Base-by-base conservation (phyloP, 2,329 filamentous ascomycete genomes). In the Arthrobotrys musiformis region DNA sequence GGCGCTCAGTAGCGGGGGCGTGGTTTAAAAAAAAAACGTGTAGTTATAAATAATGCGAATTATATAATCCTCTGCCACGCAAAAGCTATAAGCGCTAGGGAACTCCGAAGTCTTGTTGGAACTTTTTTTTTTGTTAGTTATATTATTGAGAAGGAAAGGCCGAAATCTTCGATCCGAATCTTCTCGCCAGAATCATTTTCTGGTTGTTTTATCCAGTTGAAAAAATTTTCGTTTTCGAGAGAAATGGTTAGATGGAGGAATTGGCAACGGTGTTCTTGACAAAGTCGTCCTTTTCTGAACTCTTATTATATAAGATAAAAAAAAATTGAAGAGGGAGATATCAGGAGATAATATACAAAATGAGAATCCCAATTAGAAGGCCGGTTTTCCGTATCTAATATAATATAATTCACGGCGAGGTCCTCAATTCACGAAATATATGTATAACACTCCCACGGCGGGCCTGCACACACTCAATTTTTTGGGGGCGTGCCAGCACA, bases 181-280 rank as follows among this genome's bases (percentile, higher is more conserved):
- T 64, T 67, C 61, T 67, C 40, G 35, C 69, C 37, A 73, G 69
- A 52, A 30, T 40, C 58, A 72, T 73, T 73, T 66, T 44, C 24
- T 33, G 17, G 11, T 48, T 35, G 26, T 37, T 48, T 58, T 50
- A 19, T 2, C n/a, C 19, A 6, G 17, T 63, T 26, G 52, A 48
- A 44, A 60, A 44, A 28, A 15, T 52, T 6, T 30, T 52, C 13
- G 33, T 28, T 11, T 28, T 52, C 17, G 26, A 52, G 46, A 52
- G n/a, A 24, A 30, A 24, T 24, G 24, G 19, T 11, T 11, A 15
- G 46, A 52, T 11, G n/a, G 15, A 56, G 17, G 22, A 6, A 15
- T 48, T 13, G n/a, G n/a, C 19, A 22, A 19, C n/a, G 22, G 44
- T 48, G 17, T 17, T 52, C 48, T 30, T 52, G 48, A 52, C 48